Conservation (phyloP, 1,284 basidiomycete genomes). For the Cryptococcus sp. region DNA sequence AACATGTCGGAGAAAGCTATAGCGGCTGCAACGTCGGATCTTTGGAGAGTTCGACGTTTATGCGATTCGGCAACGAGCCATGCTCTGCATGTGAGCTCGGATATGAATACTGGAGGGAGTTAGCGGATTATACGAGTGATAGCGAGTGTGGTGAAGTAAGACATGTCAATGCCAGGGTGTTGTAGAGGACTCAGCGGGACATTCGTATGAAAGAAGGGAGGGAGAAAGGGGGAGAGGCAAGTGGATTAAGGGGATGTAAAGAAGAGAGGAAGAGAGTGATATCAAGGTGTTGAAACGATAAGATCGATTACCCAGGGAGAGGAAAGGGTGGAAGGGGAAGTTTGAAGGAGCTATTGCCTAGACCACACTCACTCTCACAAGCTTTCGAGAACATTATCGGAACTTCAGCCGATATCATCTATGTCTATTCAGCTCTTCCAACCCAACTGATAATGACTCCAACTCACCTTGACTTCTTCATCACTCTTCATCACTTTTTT, state of each 20-base stretch:
- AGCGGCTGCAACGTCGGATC: constrained; percentile 84
- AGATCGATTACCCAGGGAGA: too few species aligned
- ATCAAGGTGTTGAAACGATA: neutral
- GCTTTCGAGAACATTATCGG: constrained; percentile 93
- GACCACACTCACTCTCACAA: constrained; percentile 76
- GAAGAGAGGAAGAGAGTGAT: neutral
- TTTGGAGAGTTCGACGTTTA: constrained; percentile 83
- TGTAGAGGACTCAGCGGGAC: too few species aligned
- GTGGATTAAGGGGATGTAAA: neutral
- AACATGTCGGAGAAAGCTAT: constrained; percentile 86
- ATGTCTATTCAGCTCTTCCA: neutral
- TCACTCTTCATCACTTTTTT: constrained; percentile 99
- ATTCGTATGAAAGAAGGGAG: too few species aligned
- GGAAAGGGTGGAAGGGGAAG: too few species aligned
- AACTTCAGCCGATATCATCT: constrained; percentile 97
- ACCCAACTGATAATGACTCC: neutral
- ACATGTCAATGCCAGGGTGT: too few species aligned
- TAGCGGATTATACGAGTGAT: neutral
- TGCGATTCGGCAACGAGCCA: constrained; percentile 91
- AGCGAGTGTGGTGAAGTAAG: neutral
- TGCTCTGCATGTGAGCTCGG: constrained; percentile 86
- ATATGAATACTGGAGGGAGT: constrained; percentile 70
- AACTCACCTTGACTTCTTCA: constrained; percentile 82
- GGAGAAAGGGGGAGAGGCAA: neutral
- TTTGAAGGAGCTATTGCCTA: too few species aligned